These are phyloP conservation scores for Hirsutella thompsonii DNA, from an alignment of 2,329 filamentous ascomycete genomes.

Conservation along the genomic window DNA sequence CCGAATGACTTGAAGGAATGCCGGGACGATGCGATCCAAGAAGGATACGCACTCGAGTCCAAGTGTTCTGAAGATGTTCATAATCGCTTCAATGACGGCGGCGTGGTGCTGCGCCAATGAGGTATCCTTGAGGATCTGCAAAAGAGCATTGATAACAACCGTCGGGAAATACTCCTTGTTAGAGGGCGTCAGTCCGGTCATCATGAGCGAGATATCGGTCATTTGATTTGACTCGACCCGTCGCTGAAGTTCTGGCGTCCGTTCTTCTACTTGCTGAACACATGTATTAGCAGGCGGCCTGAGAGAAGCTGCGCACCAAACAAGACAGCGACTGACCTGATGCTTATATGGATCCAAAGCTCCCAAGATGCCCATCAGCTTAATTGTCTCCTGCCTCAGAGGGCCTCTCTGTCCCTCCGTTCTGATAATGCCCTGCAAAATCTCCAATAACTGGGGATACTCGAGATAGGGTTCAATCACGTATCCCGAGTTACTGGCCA, in stretches of 20 bases:
- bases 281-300: constrained; percentile 3
- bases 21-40: constrained; percentile 84
- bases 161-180: constrained; percentile 98
- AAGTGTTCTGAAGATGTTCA: constrained; percentile 96
- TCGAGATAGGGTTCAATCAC: constrained; percentile 94
- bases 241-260: constrained; percentile 67
- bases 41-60: constrained; percentile 94
- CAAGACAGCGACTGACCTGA: constrained; percentile 43
- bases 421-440: constrained; percentile 87
- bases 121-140: constrained; percentile 82
- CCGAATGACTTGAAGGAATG: constrained; percentile 80
- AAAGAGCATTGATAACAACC: constrained; percentile 89
- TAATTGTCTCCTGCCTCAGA: constrained; percentile 86
- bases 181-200: constrained; percentile 90
- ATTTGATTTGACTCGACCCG: constrained; percentile 51
- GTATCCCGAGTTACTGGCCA: constrained; percentile 93
- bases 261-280: constrained; percentile 65
- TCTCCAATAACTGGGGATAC: constrained; percentile 84
- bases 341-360: constrained; percentile 94
- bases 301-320: not conserved
- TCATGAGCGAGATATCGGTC: constrained; percentile 94
- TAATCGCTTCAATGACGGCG: constrained; percentile 90
- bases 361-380: constrained; percentile 88
- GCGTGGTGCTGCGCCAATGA: constrained; percentile 87
- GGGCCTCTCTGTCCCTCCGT: constrained; percentile 74